Evolutionary conservation across 2,329 filamentous ascomycete genomes (phyloP).

Genomic region (Fusarium tupiense): DNA sequence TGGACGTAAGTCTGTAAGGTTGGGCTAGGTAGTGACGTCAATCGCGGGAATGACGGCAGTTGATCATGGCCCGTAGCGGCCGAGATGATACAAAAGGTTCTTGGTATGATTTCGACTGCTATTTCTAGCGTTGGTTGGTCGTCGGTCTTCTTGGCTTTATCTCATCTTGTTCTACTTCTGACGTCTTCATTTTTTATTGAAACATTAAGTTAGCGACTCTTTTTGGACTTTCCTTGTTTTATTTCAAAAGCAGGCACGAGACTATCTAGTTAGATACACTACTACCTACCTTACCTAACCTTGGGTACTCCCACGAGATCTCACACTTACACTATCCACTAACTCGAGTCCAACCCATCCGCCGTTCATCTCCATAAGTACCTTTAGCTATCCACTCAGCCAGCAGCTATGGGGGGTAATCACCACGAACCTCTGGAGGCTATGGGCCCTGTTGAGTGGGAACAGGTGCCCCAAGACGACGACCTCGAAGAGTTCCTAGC

Average conservation of each 20-base stretch:
- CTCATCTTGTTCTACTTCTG: constrained; percentile 18
- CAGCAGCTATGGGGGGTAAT: constrained; percentile 56
- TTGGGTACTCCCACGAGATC: not conserved
- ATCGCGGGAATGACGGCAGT: constrained; percentile 32
- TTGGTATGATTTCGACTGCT: constrained; percentile 9
- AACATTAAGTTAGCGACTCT: not conserved
- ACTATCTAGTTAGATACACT: not conserved
- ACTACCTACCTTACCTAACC: no score
- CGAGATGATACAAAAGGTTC: not conserved
- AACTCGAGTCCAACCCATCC: not conserved
- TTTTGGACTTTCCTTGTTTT: constrained; percentile 10
- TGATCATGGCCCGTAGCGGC: constrained; percentile 25
- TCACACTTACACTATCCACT: not conserved
- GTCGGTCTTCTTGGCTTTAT: constrained; percentile 17
- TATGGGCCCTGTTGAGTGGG: constrained; percentile 66
- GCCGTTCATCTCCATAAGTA: not conserved
- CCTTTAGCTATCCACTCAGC: not conserved
- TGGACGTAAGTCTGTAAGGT: not conserved
- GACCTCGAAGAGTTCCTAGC: constrained; percentile 64
- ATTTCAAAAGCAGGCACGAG: constrained; percentile 1
- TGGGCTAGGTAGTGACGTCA: constrained; percentile 30
- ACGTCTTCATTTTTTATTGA: constrained; percentile 23
- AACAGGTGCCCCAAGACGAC: constrained; percentile 56
- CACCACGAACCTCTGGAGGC: constrained; percentile 68
- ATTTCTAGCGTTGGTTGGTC: constrained; percentile 11